Percentiles rank a stretch among this genome's conserved stretches.
phyloP scores from a whole-genome alignment of 2,329 filamentous ascomycete species.

The Endocalyx cinctus region DNA sequence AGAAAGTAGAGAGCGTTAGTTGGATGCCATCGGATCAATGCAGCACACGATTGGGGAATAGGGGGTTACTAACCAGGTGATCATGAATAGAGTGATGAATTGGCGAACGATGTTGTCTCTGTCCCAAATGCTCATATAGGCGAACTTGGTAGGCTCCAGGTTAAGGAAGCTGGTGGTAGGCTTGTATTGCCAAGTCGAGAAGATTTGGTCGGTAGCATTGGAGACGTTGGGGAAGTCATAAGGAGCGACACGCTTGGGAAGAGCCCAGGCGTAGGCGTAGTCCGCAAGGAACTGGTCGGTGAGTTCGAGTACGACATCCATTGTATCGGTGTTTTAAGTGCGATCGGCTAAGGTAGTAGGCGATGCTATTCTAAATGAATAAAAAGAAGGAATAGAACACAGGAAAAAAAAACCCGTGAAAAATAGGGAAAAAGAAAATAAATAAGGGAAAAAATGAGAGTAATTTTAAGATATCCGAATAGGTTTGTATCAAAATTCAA shows the following conservation, averaged over 20 bases:
- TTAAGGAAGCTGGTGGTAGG: slow-evolving; percentile 68
- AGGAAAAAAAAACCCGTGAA: too few species aligned
- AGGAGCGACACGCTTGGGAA: slow-evolving; percentile 64
- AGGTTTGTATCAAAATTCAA: too few species aligned
- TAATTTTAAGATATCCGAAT: too few species aligned
- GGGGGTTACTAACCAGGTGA: slow-evolving; percentile 72
- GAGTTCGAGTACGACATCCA: slow-evolving; percentile 90
- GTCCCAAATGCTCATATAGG: slow-evolving; percentile 72
- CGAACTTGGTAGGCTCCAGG: slow-evolving; percentile 66
- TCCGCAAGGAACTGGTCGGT: slow-evolving; percentile 80
- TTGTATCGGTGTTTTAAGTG: too few species aligned
- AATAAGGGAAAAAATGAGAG: too few species aligned
- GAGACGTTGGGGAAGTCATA: slow-evolving; percentile 47
- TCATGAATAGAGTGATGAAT: slow-evolving; percentile 68
- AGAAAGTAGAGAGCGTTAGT: slow-evolving; percentile 9
- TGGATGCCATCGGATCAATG: not conserved
- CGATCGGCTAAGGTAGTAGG: too few species aligned
- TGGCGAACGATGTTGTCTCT: slow-evolving; percentile 78
- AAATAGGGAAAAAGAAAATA: too few species aligned
- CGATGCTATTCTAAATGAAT: too few species aligned
- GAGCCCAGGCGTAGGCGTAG: slow-evolving; percentile 65
- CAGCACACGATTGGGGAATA: too few species aligned
- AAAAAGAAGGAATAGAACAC: too few species aligned
- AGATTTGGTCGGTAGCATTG: slow-evolving; percentile 51
- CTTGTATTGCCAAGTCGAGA: slow-evolving; percentile 64